Evolutionary conservation across 371 early-diverging fungal genomes (phyloP), one percentile per base, ranked within the genome.

Genomic region (Apophysomyces ossiformis): DNA sequence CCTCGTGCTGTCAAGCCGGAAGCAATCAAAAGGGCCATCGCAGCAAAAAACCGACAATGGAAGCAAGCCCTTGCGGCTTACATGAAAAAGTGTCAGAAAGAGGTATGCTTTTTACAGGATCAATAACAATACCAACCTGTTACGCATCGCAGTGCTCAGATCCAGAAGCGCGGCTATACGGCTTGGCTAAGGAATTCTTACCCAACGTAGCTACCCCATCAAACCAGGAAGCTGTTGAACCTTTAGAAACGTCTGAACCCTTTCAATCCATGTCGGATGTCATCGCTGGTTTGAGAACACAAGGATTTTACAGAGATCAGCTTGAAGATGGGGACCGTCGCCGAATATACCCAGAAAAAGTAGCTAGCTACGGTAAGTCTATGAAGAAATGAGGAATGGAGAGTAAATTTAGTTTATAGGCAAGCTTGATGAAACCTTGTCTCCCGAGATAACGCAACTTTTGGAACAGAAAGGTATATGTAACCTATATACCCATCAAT

Each of bases 401-500:
- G 32, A 26, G 32, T 26, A 26, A 3, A 26, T 26, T 26, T 26
- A 2, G 32, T 7, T 9, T 18, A 15, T 63, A 69, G 76, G 70
- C 37, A 39, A 69, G 36, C 43, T 75, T 39, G 66, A 69, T 37
- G 45, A 43, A 18, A 67, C 69, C 12, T 12, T 77, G 26, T 16
- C 65, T 3, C 60, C 47, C 1, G 68, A 70, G 18, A 68, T 83
- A 7, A 44, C 36, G 12, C 18, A 37, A 0, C 83, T 81, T 0
- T 43, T 89, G 9, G 21, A 44, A 0, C 50, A 68, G 18, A 62
- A 66, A 0, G 76, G 78, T 21, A 83, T 93, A 7, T 18, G 43
- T 0, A 59, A 72, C 12, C 75, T 93, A 0, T 94, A 91, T 64
- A 43, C 75, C 6, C 94, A 94, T 75, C 94, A 94, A 67, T 77